Evolutionary conservation across 1,284 basidiomycete species (phyloP).

Genomic region (Fereydounia khargensis): DNA sequence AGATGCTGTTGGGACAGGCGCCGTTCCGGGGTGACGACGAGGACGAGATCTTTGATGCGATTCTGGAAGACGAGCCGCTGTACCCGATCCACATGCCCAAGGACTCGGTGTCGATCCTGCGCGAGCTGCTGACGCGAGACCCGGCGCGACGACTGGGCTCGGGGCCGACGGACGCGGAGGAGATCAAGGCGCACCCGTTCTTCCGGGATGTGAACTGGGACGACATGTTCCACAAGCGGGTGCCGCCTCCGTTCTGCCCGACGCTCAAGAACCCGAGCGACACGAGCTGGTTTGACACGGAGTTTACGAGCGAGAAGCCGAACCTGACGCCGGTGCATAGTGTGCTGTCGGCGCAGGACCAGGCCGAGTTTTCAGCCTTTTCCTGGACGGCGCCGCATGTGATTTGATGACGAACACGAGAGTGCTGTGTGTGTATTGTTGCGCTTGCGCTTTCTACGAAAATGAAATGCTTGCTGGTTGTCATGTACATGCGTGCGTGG

Average conservation of each 20-base stretch:
- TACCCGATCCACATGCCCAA: slow-evolving; percentile 99
- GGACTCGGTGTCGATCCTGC: slow-evolving; percentile 91
- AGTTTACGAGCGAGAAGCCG: slow-evolving; percentile 94
- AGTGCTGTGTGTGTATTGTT: no score
- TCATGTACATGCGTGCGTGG: no score
- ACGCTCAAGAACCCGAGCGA: slow-evolving; percentile 68
- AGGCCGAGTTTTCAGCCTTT: slow-evolving; percentile 62
- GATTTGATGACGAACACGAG: no score
- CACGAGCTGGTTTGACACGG: slow-evolving; percentile 83
- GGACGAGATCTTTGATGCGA: slow-evolving; percentile 99
- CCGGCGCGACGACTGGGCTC: slow-evolving; percentile 89
- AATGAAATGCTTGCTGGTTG: no score
- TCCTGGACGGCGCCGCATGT: slow-evolving; percentile 41
- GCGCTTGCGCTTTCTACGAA: no score
- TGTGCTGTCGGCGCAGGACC: slow-evolving; percentile 85
- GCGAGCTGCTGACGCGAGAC: slow-evolving; percentile 89
- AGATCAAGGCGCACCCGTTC: slow-evolving; percentile 96
- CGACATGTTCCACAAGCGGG: slow-evolving; percentile 90
- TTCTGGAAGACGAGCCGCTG: slow-evolving; percentile 94
- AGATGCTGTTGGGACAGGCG: slow-evolving; percentile 97
- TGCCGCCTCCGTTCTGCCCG: slow-evolving; percentile 95
- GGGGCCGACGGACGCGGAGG: slow-evolving; percentile 88
- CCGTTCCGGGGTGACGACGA: slow-evolving; percentile 99
- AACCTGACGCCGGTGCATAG: slow-evolving; percentile 96
- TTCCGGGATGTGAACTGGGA: slow-evolving; percentile 98